Base-by-base conservation (phyloP, 1,284 basidiomycete species). In the Rhodofomes roseus region DNA sequence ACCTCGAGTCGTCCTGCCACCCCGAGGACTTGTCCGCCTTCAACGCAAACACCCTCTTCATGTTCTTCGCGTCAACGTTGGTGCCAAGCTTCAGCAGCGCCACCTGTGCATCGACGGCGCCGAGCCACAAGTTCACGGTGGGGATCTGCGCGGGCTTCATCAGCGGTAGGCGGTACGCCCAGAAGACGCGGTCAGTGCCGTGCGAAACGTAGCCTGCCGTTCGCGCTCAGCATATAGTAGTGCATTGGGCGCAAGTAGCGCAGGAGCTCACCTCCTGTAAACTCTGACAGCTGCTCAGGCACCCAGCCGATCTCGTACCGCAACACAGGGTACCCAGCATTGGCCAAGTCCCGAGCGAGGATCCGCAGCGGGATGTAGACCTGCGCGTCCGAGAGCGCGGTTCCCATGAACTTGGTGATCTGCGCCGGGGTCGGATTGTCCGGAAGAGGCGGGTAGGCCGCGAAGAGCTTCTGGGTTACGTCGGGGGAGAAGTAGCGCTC, bases 271-370 rank as follows among this genome's bases (percentile, higher is more conserved):
- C 31, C 31, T 4, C 31, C 31, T 11, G 31, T 34, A 4, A 34
- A 5, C 11, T 4, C 31, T 11, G 31, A 59, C 12, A 74, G 62
- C 60, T 85, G 79, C 68, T 87, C 83, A 0, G 87, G 87, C 0
- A 81, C 80, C 87, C 88, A 89, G 43, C 81, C 75, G 56, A 93
- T 85, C 62, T 81, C 76, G 66, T 92, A 92, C 58, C 89, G 77
- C 60, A 89, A 70, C 0, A 88, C 78, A 0, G 89, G 88, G 68
- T 86, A 88, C 0, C 76, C 80, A 5, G 76, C 76, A 5, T 73
- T 68, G 12, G 77, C 70, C 63, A 91, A 73, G 66, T 92, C 89
- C 61, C 83, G 73, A 25, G 79, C 78, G 20, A 93, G 77, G 44
- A 91, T 60, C 52, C 88, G 74, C 43, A 86, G 80, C 0, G 89